Base-by-base conservation (phyloP, 768 basidiomycete genomes). In the Suillus ampliporus region DNA sequence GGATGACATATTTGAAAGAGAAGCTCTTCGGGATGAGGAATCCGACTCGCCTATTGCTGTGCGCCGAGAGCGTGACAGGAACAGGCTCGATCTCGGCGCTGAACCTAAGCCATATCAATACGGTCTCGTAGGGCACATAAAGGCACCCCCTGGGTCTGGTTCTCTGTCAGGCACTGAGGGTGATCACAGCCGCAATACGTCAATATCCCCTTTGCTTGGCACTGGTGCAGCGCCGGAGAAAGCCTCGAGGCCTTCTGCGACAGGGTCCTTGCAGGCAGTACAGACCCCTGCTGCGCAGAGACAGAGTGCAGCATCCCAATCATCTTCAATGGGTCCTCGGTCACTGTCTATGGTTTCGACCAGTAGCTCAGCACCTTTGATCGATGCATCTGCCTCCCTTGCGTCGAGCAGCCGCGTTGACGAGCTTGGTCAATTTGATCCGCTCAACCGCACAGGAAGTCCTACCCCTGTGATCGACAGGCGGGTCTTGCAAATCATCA, bases 71-170 rank as follows among this genome's bases (percentile, higher is more conserved):
- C 71, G 70, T 53, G 66, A 64, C 66, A 68, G 61, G 68, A 76
- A 50, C 68, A 77, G 59, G 17, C 66, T 76, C 31, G 71, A 76
- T 48, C 64, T 71, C 58, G 63, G 53, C 44, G 72, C 75, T 34
- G 80, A 82, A 52, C 86, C 84, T 5, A 82, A 76, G 69, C 86
- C 87, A 26, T 89, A 89, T 68, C 80, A 85, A 67, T 89, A 89
- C 65, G 87, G 87, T 19, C 78, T 85, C 46, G 83, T 89, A 28
- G 88, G 87, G 3, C 82, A 80, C 26, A 69, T 75, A 40, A 17
- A 65, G 8, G 66, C 74, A 11, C 74, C 74, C 47, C 67, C 64
- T 4, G 76, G 77, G 2, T 68, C 72, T 0, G 69, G 70, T 41
- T 77, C 67, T 28, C 67, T 70, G 60, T 68, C 77, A 21, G 73